Evolutionary conservation across 1,284 basidiomycete species (phyloP).

Genomic region (Fomitiporia mediterranea): DNA sequence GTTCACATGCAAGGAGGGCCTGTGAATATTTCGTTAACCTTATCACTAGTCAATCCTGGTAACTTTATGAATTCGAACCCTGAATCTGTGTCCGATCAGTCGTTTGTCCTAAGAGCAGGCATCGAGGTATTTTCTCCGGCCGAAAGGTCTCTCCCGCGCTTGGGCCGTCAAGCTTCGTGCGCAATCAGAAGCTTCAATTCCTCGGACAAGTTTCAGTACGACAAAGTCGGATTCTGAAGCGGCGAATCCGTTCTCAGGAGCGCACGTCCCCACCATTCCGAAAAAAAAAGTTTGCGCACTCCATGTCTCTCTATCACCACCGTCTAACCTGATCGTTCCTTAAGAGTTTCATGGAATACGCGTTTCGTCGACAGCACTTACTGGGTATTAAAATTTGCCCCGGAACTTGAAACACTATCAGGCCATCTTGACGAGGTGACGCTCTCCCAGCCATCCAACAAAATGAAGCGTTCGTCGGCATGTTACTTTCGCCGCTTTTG

Average conservation of each 20-base stretch:
- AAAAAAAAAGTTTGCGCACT: no score
- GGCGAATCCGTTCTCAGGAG: neutral
- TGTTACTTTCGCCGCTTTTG: neutral
- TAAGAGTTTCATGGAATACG: neutral
- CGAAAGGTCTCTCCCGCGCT: neutral
- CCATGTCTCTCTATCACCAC: neutral
- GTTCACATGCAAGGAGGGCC: neutral
- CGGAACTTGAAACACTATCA: conserved; percentile 1
- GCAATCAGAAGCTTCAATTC: neutral
- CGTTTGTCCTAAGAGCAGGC: neutral
- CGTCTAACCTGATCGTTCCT: neutral
- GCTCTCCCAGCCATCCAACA: neutral
- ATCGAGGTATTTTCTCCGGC: neutral
- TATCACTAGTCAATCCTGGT: conserved; percentile 3
- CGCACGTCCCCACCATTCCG: neutral
- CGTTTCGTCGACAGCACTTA: neutral
- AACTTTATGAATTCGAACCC: neutral
- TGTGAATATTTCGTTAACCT: neutral
- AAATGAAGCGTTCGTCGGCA: neutral
- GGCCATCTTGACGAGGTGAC: neutral
- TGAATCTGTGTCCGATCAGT: neutral
- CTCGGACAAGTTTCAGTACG: neutral
- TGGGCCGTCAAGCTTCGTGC: neutral
- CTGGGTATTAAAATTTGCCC: neutral
- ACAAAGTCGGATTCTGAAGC: neutral